Conservation (phyloP, 257 asterid species). For the Solanum arcanum region DNA sequence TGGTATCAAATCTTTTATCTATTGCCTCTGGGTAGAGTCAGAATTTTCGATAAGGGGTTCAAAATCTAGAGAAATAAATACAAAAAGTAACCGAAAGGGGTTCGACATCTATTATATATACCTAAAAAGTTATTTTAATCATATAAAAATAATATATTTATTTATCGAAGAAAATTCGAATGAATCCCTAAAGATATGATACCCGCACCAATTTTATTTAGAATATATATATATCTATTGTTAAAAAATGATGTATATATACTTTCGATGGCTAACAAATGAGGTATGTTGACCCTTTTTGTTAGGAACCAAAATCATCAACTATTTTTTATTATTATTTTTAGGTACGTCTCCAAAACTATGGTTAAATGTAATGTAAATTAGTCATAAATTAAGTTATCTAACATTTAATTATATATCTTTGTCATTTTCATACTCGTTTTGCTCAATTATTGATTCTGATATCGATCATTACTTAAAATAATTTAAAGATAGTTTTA, state of each 20-base stretch:
- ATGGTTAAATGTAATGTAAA: not conserved
- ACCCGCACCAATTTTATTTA: too few relatives aligned
- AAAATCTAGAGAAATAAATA: too few relatives aligned
- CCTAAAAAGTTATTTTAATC: too few relatives aligned
- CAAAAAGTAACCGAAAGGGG: accelerated
- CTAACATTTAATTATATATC: not conserved
- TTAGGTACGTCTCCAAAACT: not conserved
- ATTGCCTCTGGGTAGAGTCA: too few relatives aligned
- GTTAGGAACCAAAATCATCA: not conserved
- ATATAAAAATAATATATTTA: too few relatives aligned
- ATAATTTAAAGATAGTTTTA: not conserved
- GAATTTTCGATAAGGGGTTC: too few relatives aligned
- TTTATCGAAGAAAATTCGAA: accelerated
- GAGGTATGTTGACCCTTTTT: not conserved
- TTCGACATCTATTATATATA: too few relatives aligned
- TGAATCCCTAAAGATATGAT: too few relatives aligned
- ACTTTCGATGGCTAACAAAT: not conserved
- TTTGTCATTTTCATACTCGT: not conserved
- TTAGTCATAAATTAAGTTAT: not conserved
- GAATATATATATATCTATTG: not conserved
- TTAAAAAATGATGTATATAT: not conserved
- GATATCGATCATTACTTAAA: not conserved
- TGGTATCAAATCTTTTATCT: not conserved
- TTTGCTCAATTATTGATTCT: not conserved
- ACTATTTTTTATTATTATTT: not conserved